These are phyloP conservation scores for Hypoxylon lienhwacheense DNA, from an alignment of 495 filamentous ascomycete species.

Conservation along the genomic window DNA sequence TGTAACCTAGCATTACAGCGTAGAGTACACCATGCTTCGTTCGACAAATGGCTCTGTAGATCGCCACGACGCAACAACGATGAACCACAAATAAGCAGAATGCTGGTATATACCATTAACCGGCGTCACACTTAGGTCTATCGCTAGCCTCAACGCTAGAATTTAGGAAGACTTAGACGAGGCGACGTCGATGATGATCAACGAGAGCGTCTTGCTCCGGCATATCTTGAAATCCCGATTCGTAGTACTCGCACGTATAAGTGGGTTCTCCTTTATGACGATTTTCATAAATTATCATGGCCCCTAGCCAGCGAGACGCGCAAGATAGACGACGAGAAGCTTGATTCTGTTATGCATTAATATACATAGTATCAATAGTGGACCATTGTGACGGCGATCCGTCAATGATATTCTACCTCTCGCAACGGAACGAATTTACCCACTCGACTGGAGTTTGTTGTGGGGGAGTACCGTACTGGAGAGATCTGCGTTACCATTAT, in stretches of 20 bases:
- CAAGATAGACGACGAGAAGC: slow-evolving; percentile 19
- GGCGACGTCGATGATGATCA: slow-evolving; percentile 30
- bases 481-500: slow-evolving; percentile 9
- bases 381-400: slow-evolving; percentile 15
- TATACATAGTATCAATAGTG: slow-evolving; percentile 26
- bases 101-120: slow-evolving; percentile 1
- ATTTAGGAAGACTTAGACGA: slow-evolving; percentile 13
- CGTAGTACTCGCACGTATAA: slow-evolving; percentile 15
- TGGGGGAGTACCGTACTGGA: slow-evolving; percentile 9
- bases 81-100: neutral
- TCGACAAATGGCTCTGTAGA: too few relatives aligned
- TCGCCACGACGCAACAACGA: too few relatives aligned
- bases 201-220: slow-evolving; percentile 26
- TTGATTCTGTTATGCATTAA: slow-evolving; percentile 24
- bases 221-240: slow-evolving; percentile 25
- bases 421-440: neutral
- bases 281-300: slow-evolving; percentile 18
- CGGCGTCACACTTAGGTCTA: slow-evolving; percentile 11
- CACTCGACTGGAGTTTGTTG: slow-evolving; percentile 1
- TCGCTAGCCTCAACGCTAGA: neutral
- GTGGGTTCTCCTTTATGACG: slow-evolving; percentile 30
- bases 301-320: neutral
- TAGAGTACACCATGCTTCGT: too few relatives aligned
- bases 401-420: too few relatives aligned
- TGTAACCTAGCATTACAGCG: too few relatives aligned